Evolutionary conservation across 768 basidiomycete genomes (phyloP).

Genomic region (Boletus subcaerulescens): DNA sequence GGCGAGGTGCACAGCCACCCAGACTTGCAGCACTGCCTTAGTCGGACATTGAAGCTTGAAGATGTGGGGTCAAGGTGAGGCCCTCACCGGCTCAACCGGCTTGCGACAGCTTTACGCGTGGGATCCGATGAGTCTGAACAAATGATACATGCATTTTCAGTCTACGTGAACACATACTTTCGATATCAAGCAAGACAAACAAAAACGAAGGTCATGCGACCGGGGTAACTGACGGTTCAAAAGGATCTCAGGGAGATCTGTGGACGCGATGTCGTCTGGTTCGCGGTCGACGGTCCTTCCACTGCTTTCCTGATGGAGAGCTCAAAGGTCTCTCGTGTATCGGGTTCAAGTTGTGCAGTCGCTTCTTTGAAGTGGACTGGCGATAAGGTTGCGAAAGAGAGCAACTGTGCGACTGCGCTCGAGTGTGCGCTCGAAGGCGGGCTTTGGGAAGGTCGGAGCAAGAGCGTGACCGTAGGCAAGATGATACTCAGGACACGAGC

Average conservation of each 20-base stretch:
- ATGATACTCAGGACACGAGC: constrained; percentile 65
- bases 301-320: constrained; percentile 75
- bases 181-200: constrained; percentile 1
- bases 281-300: constrained; percentile 39
- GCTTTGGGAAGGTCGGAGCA: constrained; percentile 53
- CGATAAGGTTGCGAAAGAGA: constrained; percentile 67
- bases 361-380: constrained; percentile 85
- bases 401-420: constrained; percentile 62
- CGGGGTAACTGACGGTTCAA: constrained; percentile 28
- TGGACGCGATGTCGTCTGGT: constrained; percentile 51
- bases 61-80: no score
- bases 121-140: not conserved
- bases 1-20: no score
- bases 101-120: no score
- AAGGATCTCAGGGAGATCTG: constrained; percentile 79
- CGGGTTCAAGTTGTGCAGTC: constrained; percentile 59
- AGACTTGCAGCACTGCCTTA: no score
- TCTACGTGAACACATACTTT: not conserved
- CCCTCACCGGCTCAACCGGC: no score
- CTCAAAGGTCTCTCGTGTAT: constrained; percentile 64
- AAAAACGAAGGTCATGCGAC: not conserved
- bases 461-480: constrained; percentile 69
- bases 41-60: no score
- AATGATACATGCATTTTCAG: not conserved
- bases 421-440: constrained; percentile 47